phyloP scores from a whole-genome alignment of 768 basidiomycete genomes.

The Amanita rubescens region DNA sequence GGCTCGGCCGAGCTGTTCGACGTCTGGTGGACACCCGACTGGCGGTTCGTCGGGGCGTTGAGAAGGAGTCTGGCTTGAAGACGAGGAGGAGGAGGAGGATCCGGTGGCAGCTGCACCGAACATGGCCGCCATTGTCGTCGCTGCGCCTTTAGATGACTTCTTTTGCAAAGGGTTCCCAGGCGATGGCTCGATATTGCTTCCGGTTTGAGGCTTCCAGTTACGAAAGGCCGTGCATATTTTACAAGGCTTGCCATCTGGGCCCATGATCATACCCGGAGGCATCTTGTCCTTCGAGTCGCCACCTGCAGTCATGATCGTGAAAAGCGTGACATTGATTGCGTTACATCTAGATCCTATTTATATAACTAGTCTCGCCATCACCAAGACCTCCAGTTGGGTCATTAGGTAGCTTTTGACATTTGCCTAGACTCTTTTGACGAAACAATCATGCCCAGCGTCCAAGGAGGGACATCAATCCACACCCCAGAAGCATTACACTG shows the following conservation, averaged over 20 bases:
- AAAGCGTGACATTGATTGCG: neutral
- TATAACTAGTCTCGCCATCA: too few species aligned
- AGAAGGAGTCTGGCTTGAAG: slow-evolving; percentile 11
- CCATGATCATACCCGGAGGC: slow-evolving; percentile 82
- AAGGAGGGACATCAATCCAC: slow-evolving; percentile 84
- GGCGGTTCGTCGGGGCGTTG: slow-evolving; percentile 34
- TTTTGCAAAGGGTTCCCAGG: slow-evolving; percentile 5
- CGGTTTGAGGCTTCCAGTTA: slow-evolving; percentile 48
- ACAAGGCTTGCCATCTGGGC: slow-evolving; percentile 93
- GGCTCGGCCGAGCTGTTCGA: slow-evolving; percentile 81
- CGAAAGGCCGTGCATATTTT: slow-evolving; percentile 84
- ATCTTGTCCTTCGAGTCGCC: slow-evolving; percentile 20
- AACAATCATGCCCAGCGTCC: slow-evolving; percentile 86
- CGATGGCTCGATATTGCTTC: slow-evolving; percentile 21
- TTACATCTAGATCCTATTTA: too few species aligned
- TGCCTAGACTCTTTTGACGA: too few species aligned
- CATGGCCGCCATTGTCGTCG: slow-evolving; percentile 20
- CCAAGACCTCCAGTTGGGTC: too few species aligned
- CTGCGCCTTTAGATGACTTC: slow-evolving; percentile 12
- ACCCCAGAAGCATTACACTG: slow-evolving; percentile 74
- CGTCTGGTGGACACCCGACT: slow-evolving; percentile 81
- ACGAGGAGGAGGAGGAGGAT: slow-evolving; percentile 6
- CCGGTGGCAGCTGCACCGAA: slow-evolving; percentile 12
- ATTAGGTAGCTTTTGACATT: too few species aligned
- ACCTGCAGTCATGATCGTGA: neutral